A percentile compares a stretch with the other conserved stretches of the same genome.
These are phyloP conservation scores for Fusarium sp. DNA, from an alignment of 2,329 filamentous ascomycete genomes.

Conservation along the genomic window DNA sequence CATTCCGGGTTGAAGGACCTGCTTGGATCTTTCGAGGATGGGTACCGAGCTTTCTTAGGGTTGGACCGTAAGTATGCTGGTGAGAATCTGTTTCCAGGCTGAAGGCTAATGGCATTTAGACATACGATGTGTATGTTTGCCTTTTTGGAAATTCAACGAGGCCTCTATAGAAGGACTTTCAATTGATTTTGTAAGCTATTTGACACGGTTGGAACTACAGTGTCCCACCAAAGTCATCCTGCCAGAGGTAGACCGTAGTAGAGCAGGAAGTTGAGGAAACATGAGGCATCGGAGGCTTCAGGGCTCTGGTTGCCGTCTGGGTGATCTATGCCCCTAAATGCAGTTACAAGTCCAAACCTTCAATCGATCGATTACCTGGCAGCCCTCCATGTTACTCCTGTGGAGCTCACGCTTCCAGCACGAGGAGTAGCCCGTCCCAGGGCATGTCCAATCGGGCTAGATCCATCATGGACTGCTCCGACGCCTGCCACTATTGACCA, in stretches of 20 bases:
- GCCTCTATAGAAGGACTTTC: not conserved
- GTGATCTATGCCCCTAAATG: rapidly evolving
- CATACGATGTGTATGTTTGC: not conserved
- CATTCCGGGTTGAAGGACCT: not conserved
- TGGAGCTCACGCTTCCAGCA: no score
- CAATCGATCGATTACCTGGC: rapidly evolving
- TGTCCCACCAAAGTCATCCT: rapidly evolving
- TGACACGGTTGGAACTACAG: rapidly evolving
- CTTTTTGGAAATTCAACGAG: not conserved
- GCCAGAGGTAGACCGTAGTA: not conserved
- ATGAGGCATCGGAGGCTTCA: not conserved
- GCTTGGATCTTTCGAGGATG: not conserved
- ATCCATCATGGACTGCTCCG: not conserved
- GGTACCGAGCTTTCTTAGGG: not conserved
- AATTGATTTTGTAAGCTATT: no score
- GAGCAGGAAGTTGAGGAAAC: not conserved
- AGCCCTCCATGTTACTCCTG: not conserved
- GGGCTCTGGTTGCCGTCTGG: no score
- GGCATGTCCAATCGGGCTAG: not conserved
- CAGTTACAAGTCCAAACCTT: rapidly evolving
- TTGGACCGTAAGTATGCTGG: not conserved
- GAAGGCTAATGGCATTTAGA: not conserved
- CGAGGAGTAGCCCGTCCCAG: not conserved
- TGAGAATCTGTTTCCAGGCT: not conserved
- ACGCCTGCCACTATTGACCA: no score